Conservation (phyloP, 441 rosid species). For the Syzygium syzygioides region DNA sequence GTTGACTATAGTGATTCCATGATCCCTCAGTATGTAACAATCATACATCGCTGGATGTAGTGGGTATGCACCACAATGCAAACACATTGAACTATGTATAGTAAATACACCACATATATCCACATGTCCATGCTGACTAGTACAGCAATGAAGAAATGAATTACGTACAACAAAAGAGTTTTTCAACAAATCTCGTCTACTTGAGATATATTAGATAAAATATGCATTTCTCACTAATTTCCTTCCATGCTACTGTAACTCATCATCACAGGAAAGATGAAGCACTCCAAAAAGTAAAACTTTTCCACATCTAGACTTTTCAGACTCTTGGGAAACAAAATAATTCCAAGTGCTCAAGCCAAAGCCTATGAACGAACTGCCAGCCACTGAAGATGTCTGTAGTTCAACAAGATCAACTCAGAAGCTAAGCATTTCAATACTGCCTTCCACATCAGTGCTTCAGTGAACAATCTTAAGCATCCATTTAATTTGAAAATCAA, state of each 20-base stretch:
- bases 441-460: background rate
- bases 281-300: background rate
- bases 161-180: background rate
- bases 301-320: background rate
- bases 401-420: background rate
- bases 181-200: background rate
- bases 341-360: background rate
- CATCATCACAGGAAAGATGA: background rate
- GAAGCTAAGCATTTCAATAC: background rate
- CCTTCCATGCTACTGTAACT: background rate
- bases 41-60: background rate
- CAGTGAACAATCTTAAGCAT: background rate
- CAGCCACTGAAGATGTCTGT: background rate
- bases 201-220: background rate
- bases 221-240: background rate
- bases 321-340: background rate
- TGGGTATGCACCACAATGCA: background rate
- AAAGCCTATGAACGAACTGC: background rate
- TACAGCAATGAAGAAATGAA: background rate
- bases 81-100: background rate
- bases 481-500: background rate
- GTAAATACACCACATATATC: background rate
- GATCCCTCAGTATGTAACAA: background rate
- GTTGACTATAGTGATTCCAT: background rate
- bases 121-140: background rate